These are phyloP conservation scores for Phialemoniopsis sp. DNA, from an alignment of 2,329 filamentous ascomycete genomes.

Conservation along the genomic window DNA sequence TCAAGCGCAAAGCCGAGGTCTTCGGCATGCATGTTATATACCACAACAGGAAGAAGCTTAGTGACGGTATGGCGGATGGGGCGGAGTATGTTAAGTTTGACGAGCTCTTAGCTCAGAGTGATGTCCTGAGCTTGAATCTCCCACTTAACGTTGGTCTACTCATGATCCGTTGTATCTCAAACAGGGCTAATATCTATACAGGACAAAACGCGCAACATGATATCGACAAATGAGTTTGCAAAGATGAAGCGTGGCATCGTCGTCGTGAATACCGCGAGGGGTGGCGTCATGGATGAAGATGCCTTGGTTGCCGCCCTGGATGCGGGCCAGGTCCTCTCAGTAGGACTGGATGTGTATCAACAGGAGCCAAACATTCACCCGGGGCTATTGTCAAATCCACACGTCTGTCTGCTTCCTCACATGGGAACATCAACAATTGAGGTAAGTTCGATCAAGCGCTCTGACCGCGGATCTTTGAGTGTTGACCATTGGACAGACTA, in stretches of 20 bases:
- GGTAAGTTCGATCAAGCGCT: constrained; percentile 8
- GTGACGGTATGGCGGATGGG: constrained; percentile 31
- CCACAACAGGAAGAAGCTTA: constrained; percentile 42
- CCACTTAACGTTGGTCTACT: constrained; percentile 35
- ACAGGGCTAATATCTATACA: background rate
- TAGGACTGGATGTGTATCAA: constrained; percentile 55
- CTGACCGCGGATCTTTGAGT: background rate
- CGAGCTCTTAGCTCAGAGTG: constrained; percentile 45
- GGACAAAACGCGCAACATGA: constrained; percentile 41
- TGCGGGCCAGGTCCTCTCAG: constrained; percentile 47
- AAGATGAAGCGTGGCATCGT: constrained; percentile 52
- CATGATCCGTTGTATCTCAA: background rate
- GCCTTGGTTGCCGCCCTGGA: constrained; percentile 49
- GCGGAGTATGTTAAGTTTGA: constrained; percentile 53
- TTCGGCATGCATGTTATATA: constrained; percentile 57
- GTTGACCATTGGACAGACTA: constrained; percentile 13
- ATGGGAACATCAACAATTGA: constrained; percentile 64
- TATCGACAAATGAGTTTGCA: constrained; percentile 42
- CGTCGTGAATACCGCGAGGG: constrained; percentile 54
- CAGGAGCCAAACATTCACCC: constrained; percentile 57
- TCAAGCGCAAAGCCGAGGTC: constrained; percentile 37
- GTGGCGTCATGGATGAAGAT: constrained; percentile 51
- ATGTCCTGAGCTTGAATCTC: constrained; percentile 51
- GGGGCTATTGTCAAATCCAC: constrained; percentile 52
- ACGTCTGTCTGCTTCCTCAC: constrained; percentile 61